These are phyloP conservation scores for Yamadazyma nakazawae DNA, from an alignment of 805 yeast species.

Conservation along the genomic window DNA sequence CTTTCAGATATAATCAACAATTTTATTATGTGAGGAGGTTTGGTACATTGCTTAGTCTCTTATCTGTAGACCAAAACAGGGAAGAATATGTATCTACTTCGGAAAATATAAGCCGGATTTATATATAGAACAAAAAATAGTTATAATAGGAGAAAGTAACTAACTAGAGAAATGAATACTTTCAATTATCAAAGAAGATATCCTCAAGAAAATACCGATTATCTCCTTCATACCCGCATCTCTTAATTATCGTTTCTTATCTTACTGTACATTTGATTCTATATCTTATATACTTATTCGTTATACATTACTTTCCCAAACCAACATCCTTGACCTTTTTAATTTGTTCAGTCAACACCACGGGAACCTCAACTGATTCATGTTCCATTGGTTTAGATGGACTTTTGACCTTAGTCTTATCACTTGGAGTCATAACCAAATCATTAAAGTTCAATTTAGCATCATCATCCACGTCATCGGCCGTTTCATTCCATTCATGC, in stretches of 20 bases:
- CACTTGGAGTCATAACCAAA: conserved; percentile 45
- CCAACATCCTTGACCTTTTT: conserved; percentile 35
- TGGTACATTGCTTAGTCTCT: background rate
- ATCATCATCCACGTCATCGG: conserved; percentile 30
- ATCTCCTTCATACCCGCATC: background rate
- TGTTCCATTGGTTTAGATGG: conserved; percentile 27
- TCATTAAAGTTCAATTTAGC: conserved; percentile 42
- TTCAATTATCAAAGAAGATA: too few relatives aligned
- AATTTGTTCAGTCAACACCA: conserved; percentile 42
- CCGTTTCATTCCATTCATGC: conserved; percentile 66
- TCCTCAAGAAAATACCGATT: too few relatives aligned
- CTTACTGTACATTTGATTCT: too few relatives aligned
- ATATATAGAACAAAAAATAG: background rate
- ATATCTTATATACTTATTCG: too few relatives aligned
- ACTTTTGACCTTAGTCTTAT: conserved; percentile 12
- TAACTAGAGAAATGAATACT: background rate
- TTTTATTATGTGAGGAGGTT: background rate
- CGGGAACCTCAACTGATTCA: conserved; percentile 51
- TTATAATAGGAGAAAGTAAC: background rate
- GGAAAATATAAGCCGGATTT: background rate
- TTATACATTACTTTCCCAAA: conserved; percentile 12
- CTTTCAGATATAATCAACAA: background rate
- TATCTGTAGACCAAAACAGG: background rate
- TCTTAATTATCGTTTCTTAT: too few relatives aligned
- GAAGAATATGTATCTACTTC: background rate